phyloP scores from a whole-genome alignment of 495 filamentous ascomycete species.

The Penicillium tannophilum region DNA sequence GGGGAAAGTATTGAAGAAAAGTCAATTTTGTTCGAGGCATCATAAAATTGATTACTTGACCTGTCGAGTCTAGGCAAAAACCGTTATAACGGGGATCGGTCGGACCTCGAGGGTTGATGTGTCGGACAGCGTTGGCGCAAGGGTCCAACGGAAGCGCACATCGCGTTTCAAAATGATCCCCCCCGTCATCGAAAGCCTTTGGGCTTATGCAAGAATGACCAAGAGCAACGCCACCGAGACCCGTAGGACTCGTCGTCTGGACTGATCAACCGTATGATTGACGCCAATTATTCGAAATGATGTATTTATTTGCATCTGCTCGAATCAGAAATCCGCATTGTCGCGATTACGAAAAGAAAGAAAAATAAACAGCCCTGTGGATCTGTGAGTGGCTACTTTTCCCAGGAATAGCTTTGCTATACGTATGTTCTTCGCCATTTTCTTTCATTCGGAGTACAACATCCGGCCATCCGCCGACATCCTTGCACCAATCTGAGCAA shows the following conservation, averaged over 20 bases:
- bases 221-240: background rate
- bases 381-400: background rate
- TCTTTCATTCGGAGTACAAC: background rate
- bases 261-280: conserved; percentile 12
- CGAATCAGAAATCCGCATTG: background rate
- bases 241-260: conserved; percentile 7
- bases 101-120: conserved; percentile 14
- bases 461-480: background rate
- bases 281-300: background rate
- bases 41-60: background rate
- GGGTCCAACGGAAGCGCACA: conserved; percentile 15
- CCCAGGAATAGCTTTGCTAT: background rate
- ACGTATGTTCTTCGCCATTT: conserved; percentile 1
- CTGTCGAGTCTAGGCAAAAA: background rate
- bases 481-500: background rate
- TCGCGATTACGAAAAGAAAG: background rate
- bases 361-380: background rate
- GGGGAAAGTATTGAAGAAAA: background rate
- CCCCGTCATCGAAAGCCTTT: conserved; percentile 16
- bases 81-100: conserved; percentile 6
- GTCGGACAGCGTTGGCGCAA: conserved; percentile 21
- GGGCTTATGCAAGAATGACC: conserved; percentile 8
- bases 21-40: background rate
- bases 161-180: conserved; percentile 13
- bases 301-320: background rate